Conservation (phyloP, 371 early-diverging fungal species). For the Zopfochytrium polystomum region DNA sequence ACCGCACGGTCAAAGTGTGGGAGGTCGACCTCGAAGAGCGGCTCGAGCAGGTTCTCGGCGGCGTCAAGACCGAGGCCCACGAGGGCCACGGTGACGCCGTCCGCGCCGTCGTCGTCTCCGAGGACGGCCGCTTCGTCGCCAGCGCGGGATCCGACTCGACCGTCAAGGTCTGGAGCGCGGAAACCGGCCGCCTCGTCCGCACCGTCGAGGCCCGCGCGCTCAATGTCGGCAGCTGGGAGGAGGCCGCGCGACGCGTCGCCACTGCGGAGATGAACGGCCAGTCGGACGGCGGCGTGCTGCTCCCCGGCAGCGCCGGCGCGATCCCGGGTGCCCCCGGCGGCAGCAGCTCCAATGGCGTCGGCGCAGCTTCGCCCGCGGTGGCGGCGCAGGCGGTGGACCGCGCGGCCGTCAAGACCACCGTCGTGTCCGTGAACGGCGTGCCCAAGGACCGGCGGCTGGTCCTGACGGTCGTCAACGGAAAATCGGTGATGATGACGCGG, state of each 20-base stretch:
- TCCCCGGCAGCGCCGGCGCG: too few relatives aligned
- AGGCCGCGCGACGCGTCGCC: conserved; percentile 20
- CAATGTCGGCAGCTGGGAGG: conserved; percentile 17
- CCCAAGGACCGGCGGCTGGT: too few relatives aligned
- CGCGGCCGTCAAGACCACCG: too few relatives aligned
- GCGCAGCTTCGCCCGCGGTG: too few relatives aligned
- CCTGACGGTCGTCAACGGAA: not conserved
- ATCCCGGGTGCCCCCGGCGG: too few relatives aligned
- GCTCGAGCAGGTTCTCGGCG: too few relatives aligned
- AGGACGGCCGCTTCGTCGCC: conserved; percentile 17
- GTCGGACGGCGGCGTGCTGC: too few relatives aligned
- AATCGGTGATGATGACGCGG: not conserved
- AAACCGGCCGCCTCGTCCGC: conserved; percentile 23
- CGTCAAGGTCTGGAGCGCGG: conserved; percentile 29
- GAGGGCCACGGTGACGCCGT: conserved; percentile 17
- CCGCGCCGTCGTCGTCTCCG: conserved; percentile 17
- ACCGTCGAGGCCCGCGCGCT: conserved; percentile 9
- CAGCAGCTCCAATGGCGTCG: too few relatives aligned
- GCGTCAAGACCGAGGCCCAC: conserved; percentile 10
- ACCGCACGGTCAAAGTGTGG: conserved; percentile 51
- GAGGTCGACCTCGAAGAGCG: conserved; percentile 11
- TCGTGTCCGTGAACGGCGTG: too few relatives aligned
- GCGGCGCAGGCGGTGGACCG: too few relatives aligned
- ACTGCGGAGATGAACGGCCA: too few relatives aligned
- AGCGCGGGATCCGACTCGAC: conserved; percentile 23